phyloP scores from a whole-genome alignment of 1,139 yeast genomes.

The Blastobotrys proliferans region DNA sequence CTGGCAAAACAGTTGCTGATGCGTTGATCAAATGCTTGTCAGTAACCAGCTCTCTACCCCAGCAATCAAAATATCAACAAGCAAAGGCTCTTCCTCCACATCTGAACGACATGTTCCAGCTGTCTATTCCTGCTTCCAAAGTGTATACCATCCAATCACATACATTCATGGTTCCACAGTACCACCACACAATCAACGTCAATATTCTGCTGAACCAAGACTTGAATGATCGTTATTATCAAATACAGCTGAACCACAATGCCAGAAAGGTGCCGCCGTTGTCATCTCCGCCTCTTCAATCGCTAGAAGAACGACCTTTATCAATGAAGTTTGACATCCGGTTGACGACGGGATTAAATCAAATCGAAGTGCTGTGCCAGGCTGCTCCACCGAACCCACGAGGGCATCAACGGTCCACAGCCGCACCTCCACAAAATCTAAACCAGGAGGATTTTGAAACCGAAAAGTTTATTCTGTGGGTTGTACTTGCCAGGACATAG shows the following conservation, averaged over 20 bases:
- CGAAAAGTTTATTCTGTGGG: constrained; percentile 12
- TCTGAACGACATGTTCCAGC: constrained; percentile 33
- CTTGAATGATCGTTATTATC: constrained; percentile 28
- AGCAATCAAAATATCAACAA: constrained; percentile 22
- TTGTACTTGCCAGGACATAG: constrained; percentile 7
- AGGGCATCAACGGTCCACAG: constrained; percentile 3
- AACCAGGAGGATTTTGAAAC: background rate
- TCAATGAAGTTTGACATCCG: constrained; percentile 27
- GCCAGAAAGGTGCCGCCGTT: constrained; percentile 24
- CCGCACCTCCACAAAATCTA: constrained; percentile 5
- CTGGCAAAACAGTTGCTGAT: constrained; percentile 32
- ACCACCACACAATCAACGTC: constrained; percentile 32
- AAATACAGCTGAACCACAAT: constrained; percentile 25
- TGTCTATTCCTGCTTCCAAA: constrained; percentile 30
- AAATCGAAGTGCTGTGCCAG: constrained; percentile 23
- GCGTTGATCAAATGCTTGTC: constrained; percentile 29
- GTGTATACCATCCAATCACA: constrained; percentile 29
- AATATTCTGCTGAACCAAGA: constrained; percentile 29
- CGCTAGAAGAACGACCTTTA: no score
- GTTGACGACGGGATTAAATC: constrained; percentile 29
- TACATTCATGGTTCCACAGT: constrained; percentile 32
- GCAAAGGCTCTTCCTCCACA: no score
- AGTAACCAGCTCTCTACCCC: constrained; percentile 29
- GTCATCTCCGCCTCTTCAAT: no score
- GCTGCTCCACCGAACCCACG: constrained; percentile 11